Base-by-base conservation (phyloP, 1,284 basidiomycete genomes). In the Microbotryum scabiosae region DNA sequence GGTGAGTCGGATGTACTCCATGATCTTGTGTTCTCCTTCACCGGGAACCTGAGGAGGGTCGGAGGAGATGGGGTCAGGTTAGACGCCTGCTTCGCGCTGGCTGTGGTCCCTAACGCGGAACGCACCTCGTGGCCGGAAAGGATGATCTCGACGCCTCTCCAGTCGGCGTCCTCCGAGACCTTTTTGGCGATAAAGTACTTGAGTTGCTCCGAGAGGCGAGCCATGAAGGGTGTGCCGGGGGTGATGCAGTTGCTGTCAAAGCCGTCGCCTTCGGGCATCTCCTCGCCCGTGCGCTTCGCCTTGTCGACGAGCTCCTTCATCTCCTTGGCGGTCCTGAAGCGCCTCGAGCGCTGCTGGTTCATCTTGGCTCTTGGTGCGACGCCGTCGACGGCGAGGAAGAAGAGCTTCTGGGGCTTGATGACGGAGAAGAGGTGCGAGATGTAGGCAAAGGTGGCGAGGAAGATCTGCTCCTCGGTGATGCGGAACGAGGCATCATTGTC, bases 221-320 rank as follows among this genome's bases (percentile, higher is more conserved):
- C 83, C 94, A 98, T 98, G 78, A 98, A 98, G 4, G 85, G 84
- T 9, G 94, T 97, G 25, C 92, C 90, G 64, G 96, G 96, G 7
- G 96, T 98, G 72, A 99, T 99, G 77, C 91, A 97, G 77, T 99
- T 98, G 67, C 90, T 94, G 76, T 98, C 96, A 75, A 98, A 98
- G 6, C 70, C 67, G 12, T 68, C 71, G 78, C 90, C 88, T 3
- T 88, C 85, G 4, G 93, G 93, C 53, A 97, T 75, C 72, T 87
- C 85, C 79, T 98, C 92, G 51, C 94, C 94, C 69, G 88, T 91
- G 59, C 81, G 78, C 73, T 85, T 81, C 0, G 94, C 96, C 77
- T 88, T 89, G 75, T 90, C 88, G 60, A 86, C 79, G 56, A 88
- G 78, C 74, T 97, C 92, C 71, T 83, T 86, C 20, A 87, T 89